Conservation (phyloP, 208 protist species). For the Leishmania tarentolae region DNA sequence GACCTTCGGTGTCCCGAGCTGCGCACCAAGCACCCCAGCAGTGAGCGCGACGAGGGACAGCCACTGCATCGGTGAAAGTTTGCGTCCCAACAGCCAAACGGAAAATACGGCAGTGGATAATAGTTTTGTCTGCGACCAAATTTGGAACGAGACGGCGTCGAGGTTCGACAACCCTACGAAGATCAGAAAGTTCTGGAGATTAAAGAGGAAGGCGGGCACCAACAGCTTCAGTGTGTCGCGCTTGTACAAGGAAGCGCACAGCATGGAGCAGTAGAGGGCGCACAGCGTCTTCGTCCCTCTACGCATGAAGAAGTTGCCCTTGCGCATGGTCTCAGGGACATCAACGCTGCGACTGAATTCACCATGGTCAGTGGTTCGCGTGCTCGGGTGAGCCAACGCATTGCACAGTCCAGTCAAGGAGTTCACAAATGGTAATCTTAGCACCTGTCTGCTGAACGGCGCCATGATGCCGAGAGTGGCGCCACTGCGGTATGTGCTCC, state of each 20-base stretch:
- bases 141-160: slow-evolving; percentile 75
- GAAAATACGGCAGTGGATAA: slow-evolving; percentile 76
- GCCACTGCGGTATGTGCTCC: neutral
- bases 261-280: slow-evolving; percentile 27
- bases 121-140: slow-evolving; percentile 83
- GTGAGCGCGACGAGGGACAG: slow-evolving; percentile 53
- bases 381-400: neutral
- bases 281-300: neutral
- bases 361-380: neutral
- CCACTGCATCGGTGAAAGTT: slow-evolving; percentile 70
- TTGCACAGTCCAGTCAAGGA: neutral
- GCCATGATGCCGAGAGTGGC: neutral
- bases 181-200: slow-evolving; percentile 72
- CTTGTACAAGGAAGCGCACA: slow-evolving; percentile 34
- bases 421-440: neutral
- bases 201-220: slow-evolving; percentile 75
- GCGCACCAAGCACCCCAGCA: slow-evolving; percentile 64
- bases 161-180: slow-evolving; percentile 75
- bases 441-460: neutral
- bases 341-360: neutral
- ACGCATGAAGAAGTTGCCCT: neutral
- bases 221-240: slow-evolving; percentile 64
- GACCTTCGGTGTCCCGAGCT: slow-evolving; percentile 20
- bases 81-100: slow-evolving; percentile 60
- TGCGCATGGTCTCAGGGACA: neutral